Evolutionary conservation across 2,329 filamentous ascomycete genomes (phyloP), one percentile per base, ranked within the genome.

Genomic region (Lachnellula occidentalis): DNA sequence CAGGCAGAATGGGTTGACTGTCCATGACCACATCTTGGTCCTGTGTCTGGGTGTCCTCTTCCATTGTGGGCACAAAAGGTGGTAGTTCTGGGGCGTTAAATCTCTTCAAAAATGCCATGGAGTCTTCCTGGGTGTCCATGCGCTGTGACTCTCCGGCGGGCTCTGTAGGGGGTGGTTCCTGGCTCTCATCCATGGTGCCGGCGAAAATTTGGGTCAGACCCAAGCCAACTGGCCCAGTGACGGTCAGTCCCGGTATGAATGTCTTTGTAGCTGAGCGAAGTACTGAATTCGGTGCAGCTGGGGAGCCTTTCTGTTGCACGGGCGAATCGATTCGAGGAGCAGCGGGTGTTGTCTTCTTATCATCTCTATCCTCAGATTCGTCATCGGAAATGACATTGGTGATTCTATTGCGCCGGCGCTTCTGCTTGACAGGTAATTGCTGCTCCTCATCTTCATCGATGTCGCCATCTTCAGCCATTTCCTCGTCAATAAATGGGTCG

Each of bases 151-250:
- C 48, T 39, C 49, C 15, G 21, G 51, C 51, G 4, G 50, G 45
- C 12, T 54, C 45, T 7, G 53, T 56, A 24, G 55, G 48, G 7
- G 57, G 52, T 8, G 49, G 46, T 15, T 61, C 59, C 48, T 78
- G 72, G 56, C 76, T 75, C 37, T 81, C 83, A 47, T 88, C 90
- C 83, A 96, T 87, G 1, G 91, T 96, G 12, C 90, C 90, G 5
- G 88, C 88, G 67, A 96, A 96, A 58, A 94, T 92, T 65, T 96
- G 92, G 0, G 90, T 95, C 45, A 96, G 77, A 9, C 90, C 88
- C 42, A 95, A 73, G 2, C 83, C 83, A 36, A 82, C 83, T 21
- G 82, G 77, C 0, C 77, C 80, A 6, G 77, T 71, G 4, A 85
- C 76, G 2, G 85, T 81, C 19, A 90, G 72, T 1, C 84, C 85